phyloP scores from a whole-genome alignment of 768 basidiomycete species.

The Agrocybe praecox region DNA sequence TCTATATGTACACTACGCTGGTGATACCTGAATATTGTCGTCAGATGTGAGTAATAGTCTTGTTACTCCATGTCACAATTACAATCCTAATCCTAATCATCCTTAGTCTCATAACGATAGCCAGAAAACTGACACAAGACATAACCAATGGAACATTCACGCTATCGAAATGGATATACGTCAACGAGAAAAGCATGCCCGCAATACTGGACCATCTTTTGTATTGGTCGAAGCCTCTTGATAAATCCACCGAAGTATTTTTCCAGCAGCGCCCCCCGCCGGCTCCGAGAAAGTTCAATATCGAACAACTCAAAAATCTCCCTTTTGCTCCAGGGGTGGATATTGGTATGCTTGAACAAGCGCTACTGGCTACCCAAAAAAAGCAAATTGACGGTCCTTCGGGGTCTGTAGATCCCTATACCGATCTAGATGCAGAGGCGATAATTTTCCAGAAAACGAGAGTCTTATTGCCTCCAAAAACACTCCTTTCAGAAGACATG shows the following conservation, averaged over 20 bases:
- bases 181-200: slow-evolving; percentile 10
- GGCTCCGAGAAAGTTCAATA: neutral
- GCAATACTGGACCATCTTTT: slow-evolving; percentile 14
- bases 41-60: slow-evolving; percentile 11
- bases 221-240: slow-evolving; percentile 21
- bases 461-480: slow-evolving; percentile 18
- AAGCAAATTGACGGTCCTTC: neutral
- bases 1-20: slow-evolving; percentile 13
- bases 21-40: slow-evolving; percentile 17
- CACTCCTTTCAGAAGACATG: slow-evolving; percentile 2
- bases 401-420: slow-evolving; percentile 7
- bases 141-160: slow-evolving; percentile 3
- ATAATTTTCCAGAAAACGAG: slow-evolving; percentile 7
- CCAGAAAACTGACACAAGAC: slow-evolving; percentile 11
- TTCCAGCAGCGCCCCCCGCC: slow-evolving; percentile 6
- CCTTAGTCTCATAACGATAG: slow-evolving; percentile 9
- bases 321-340: neutral
- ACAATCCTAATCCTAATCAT: too few relatives aligned
- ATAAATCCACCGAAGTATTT: slow-evolving; percentile 14
- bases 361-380: neutral
- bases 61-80: too few relatives aligned
- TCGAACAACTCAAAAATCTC: neutral
- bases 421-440: slow-evolving; percentile 12
- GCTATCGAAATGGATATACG: neutral
- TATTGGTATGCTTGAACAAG: neutral